Evolutionary conservation across 768 basidiomycete species (phyloP), one percentile per base, ranked within the genome.

Genomic region (Cubamyces lactineus): DNA sequence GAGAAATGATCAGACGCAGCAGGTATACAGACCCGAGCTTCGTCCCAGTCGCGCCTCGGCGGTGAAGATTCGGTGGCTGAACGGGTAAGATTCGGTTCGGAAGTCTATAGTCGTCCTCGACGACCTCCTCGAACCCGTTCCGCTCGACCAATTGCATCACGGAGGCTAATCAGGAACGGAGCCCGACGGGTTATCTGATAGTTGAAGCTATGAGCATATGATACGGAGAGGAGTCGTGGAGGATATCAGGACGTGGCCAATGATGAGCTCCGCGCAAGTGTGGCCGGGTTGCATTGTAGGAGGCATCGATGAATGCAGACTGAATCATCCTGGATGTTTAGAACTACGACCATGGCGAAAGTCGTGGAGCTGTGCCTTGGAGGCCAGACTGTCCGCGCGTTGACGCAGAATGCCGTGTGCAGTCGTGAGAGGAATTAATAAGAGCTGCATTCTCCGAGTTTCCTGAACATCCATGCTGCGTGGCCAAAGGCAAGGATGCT

Each of bases 71-170:
- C 71, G 71, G 71, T 64, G 40, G 26, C 66, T 57, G 58, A 47
- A 66, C 69, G 69, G 69, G 63, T 66, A 65, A 69, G 71, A 26
- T 63, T 70, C 71, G 71, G 69, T 57, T 56, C 61, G 58, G 40
- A 60, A 49, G 30, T 53, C 39, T 34, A 63, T 59, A 46, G 57
- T 56, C 59, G 43, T 34, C 30, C 26, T 60, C 49, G 26, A 45
- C 46, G 19, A 40, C 46, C 24, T 38, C 41, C 21, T 24, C 52
- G 13, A 17, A 38, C 12, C n/a, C 28, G 6, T 38, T 15, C 39
- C 43, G 17, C 23, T 15, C 38, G 34, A 19, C 55, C 59, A 61
- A 65, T 61, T 21, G 54, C n/a, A 52, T 34, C 12, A 51, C 39
- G 17, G 57, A 64, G 17, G 50, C 47, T 39, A 24, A 34, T 45